Base-by-base conservation (phyloP, 176 grass and related monocot genomes). In the Alloteropsis semialata region DNA sequence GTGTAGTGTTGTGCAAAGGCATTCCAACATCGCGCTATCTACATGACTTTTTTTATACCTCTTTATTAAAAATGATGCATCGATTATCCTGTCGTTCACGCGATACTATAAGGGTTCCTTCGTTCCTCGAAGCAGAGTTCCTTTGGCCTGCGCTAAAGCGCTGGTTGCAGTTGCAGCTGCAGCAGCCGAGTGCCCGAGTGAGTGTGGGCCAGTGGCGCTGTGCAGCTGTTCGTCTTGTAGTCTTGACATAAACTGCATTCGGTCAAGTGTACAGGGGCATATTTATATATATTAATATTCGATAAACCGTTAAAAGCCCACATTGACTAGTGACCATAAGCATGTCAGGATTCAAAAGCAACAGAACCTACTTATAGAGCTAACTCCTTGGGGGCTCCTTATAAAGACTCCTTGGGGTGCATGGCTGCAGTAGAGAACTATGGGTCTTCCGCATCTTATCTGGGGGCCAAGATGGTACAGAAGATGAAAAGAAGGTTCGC, bases 321-420 rank as follows among this genome's bases (percentile, higher is more conserved):
- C 29, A 2, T 28, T 32, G 29, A 49, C 42, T 1, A 36, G 19
- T 51, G 42, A 22, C 10, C 11, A 45, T 39, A 34, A 33, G 32
- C 64, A 11, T 38, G 33, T 22, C 50, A 41, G 22, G 29, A 74
- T 66, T 25, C 82, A 76, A 75, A 81, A 84, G 46, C 8, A 80
- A n/a, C 50, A 2, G 18, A 75, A 29, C 38, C 66, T 45, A 88
- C 6, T 8, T 25, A 69, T 67, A 68, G 72, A 41, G 24, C 9
- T 59, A 46, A 78, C 11, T 33, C 69, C 16, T 32, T 33, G 27
- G 16, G 25, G 15, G 33, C 15, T 42, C 51, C 18, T 53, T 21
- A 53, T 53, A 16, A 19, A 53, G 19, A 33, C 28, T 21, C 68
- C n/a, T 11, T 57, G 28, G 27, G 59, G 32, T 15, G 42, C 68